Base-by-base conservation (phyloP, 2,329 filamentous ascomycete genomes). In the Neobulgaria alba region DNA sequence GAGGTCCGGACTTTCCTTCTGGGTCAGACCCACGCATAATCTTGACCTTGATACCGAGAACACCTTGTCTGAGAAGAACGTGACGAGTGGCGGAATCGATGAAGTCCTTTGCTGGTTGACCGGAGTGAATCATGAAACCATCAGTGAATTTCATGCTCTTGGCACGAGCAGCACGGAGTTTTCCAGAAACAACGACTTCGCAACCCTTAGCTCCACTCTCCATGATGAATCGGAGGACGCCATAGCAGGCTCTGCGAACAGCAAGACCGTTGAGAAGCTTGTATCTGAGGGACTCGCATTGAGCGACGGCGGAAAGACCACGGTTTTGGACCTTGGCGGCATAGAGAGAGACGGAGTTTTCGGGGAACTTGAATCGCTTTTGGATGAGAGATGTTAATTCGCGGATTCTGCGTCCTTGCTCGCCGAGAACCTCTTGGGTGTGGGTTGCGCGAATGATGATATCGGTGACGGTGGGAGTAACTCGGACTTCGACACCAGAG, bases 121-220 rank as follows among this genome's bases (percentile, higher is more conserved):
- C 92, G 64, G 92, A 98, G 86, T 98, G 92, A 75, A 98, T 98
- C 92, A 98, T 98, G 87, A 98, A 98, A 68, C 92, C 92, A 72
- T 98, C 89, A 71, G 92, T 98, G 84, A 98, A 98, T 84, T 98
- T 98, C 92, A 98, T 98, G 75, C 79, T 87, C 87, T 98, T 98
- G 72, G 92, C 92, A 78, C 92, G 88, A 64, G 92, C 92, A 69
- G 92, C 92, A 66, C 92, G 84, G 61, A 98, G 85, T 83, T 98
- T 98, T 71, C 92, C 92, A 60, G 88, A 95, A 59, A 98, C 92
- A 66, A 98, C 92, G 57, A 98, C 92, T 77, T 98, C 92, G 70
- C 92, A 98, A 72, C 92, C 92, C 85, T 98, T 98, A 71, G 92
- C 92, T 65, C 92, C 92, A 60, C 78, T 85, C 85, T 98, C 92